phyloP scores from a whole-genome alignment of 2,329 filamentous ascomycete genomes.

The Grosmannia serpens region DNA sequence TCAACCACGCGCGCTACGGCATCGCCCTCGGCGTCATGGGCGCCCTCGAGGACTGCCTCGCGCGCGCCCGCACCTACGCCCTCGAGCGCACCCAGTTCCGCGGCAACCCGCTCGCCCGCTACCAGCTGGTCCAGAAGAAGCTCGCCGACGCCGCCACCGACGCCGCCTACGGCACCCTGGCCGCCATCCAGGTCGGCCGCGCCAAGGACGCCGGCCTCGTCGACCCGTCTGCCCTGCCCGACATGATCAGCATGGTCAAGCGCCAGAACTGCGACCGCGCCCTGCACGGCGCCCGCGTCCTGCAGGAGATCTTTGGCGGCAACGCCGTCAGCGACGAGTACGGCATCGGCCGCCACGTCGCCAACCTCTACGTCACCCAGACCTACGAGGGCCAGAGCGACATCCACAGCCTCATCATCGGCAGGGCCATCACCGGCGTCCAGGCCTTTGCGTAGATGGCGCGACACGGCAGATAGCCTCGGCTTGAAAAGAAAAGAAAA shows the following conservation, averaged over 20 bases:
- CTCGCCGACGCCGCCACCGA: slow-evolving; percentile 86
- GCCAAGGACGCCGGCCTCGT: slow-evolving; percentile 82
- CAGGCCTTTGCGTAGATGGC: slow-evolving; percentile 58
- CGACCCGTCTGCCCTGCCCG: slow-evolving; percentile 68
- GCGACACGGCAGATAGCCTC: too few relatives aligned
- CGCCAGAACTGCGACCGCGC: slow-evolving; percentile 93
- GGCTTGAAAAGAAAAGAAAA: not conserved
- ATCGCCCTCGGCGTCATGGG: slow-evolving; percentile 93
- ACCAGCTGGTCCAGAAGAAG: slow-evolving; percentile 97
- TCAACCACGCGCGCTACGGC: slow-evolving; percentile 87
- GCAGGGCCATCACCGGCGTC: slow-evolving; percentile 48
- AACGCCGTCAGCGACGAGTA: slow-evolving; percentile 99
- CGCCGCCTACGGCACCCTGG: slow-evolving; percentile 80
- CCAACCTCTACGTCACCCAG: slow-evolving; percentile 93
- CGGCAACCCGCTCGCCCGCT: slow-evolving; percentile 85
- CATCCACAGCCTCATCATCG: slow-evolving; percentile 71
- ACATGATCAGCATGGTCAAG: slow-evolving; percentile 98
- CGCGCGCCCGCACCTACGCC: slow-evolving; percentile 72
- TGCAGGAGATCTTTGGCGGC: slow-evolving; percentile 95
- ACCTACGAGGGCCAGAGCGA: slow-evolving; percentile 98
- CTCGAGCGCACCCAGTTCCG: slow-evolving; percentile 94
- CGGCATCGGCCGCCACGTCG: slow-evolving; percentile 84
- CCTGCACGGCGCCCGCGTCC: slow-evolving; percentile 60
- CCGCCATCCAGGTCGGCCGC: slow-evolving; percentile 79
- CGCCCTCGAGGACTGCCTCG: slow-evolving; percentile 83